Base-by-base conservation (phyloP, 2,329 filamentous ascomycete genomes). In the Xylariaceae sp. region DNA sequence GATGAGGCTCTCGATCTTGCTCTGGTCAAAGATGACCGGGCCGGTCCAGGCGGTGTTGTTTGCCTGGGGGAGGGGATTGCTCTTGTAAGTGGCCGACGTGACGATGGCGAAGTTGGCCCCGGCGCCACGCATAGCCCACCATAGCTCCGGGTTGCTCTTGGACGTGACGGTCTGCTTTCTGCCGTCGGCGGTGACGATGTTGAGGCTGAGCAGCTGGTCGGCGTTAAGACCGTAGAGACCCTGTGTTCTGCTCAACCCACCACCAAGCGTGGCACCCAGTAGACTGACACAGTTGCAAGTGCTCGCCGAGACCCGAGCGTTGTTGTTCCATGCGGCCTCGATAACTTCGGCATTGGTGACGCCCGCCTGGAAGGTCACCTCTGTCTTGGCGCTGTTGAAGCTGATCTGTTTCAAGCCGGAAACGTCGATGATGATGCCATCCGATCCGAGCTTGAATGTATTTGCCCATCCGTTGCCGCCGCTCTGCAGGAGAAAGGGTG, bases 61-160 rank as follows among this genome's bases (percentile, higher is more conserved):
- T 16, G 36, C 36, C 30, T 40, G 41, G 11, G 41, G 9, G 31
- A 42, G 16, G 36, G 57, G n/a, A 7, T 50, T 29, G 40, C 54
- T 63, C 9, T 34, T 40, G 21, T 41, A 44, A 23, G 38, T 41
- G 7, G 34, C 62, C 43, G 62, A 68, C 38, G 67, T 53, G 29
- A 74, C 63, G 35, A 74, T 65, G 29, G 71, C 70, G 46, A 74
- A 66, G 47, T 73, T 73, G 7, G 64, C 67, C 1, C 67, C 70
- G 3, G 70, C 71, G 12, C 71, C 71, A 53, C 60, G 67, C 0
- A 74, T 50, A 13, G 66, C 70, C 69, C 69, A 73, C 47, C 71
- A 59, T 0, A 74, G 51, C 43, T 73, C 68, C 8, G 46, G n/a
- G 35, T 61, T 47, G 27, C 50, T 50, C 2, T 37, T 43, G 3